Evolutionary conservation across 495 filamentous ascomycete species (phyloP).

Genomic region (Poronia punctata): DNA sequence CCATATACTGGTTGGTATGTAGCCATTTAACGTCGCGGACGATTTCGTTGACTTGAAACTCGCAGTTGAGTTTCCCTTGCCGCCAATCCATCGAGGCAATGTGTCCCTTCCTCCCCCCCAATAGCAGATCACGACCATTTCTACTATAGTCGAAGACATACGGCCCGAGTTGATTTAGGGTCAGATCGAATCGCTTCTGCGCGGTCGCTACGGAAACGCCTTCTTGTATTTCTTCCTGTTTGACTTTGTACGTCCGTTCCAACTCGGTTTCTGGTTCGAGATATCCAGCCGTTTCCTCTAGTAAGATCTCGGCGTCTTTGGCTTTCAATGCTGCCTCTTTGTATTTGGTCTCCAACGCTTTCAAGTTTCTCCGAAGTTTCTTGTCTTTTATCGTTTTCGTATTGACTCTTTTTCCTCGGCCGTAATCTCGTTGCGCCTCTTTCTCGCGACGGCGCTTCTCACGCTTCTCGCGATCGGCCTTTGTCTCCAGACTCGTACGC

Average conservation of each 20-base stretch:
- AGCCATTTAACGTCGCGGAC: slow-evolving; percentile 86
- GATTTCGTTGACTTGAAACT: slow-evolving; percentile 84
- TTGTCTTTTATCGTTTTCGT: slow-evolving; percentile 62
- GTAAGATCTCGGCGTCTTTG: slow-evolving; percentile 90
- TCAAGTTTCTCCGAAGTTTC: slow-evolving; percentile 78
- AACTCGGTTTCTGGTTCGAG: slow-evolving; percentile 83
- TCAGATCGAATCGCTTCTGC: slow-evolving; percentile 87
- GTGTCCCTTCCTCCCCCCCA: slow-evolving; percentile 90
- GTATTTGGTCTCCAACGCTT: slow-evolving; percentile 70
- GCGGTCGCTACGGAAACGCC: slow-evolving; percentile 74
- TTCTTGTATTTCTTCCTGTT: slow-evolving; percentile 75
- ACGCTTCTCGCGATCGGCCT: slow-evolving; percentile 35
- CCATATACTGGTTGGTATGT: slow-evolving; percentile 93
- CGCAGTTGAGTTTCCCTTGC: slow-evolving; percentile 80
- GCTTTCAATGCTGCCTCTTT: slow-evolving; percentile 71
- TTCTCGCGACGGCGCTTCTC: slow-evolving; percentile 37
- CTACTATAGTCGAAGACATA: slow-evolving; percentile 82
- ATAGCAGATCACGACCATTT: slow-evolving; percentile 75
- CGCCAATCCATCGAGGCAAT: slow-evolving; percentile 96
- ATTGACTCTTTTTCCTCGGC: slow-evolving; percentile 66
- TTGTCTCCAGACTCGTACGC: slow-evolving; percentile 38
- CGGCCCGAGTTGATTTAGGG: slow-evolving; percentile 73
- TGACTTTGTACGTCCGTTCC: slow-evolving; percentile 85
- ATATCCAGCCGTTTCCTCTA: slow-evolving; percentile 81
- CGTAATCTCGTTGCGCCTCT: slow-evolving; percentile 73